These are phyloP conservation scores for Nymphaea thermarum DNA, from an alignment of 164 flowering plant species.

Conservation along the genomic window DNA sequence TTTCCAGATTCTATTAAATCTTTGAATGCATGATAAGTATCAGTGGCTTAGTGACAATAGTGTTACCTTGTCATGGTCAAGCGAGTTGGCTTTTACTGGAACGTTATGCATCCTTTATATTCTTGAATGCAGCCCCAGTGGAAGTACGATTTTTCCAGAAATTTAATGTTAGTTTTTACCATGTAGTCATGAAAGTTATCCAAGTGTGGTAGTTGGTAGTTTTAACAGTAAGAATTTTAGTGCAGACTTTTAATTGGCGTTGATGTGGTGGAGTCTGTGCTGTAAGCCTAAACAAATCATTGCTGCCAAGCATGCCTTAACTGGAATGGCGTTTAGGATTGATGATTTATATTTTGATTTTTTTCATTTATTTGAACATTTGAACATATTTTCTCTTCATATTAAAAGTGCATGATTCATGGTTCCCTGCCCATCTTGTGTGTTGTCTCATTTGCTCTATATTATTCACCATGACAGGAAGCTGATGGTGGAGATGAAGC, in stretches of 20 bases:
- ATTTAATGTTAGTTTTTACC: too few species aligned
- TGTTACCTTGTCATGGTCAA: too few species aligned
- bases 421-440: neutral
- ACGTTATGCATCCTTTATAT: too few species aligned
- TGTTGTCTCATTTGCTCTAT: neutral
- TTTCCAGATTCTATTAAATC: neutral
- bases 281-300: too few species aligned
- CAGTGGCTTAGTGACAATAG: neutral
- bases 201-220: neutral
- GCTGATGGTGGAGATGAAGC: constrained; percentile 11
- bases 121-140: too few species aligned
- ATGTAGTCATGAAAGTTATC: neutral
- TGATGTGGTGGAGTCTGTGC: too few species aligned
- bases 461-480: constrained; percentile 10
- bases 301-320: too few species aligned
- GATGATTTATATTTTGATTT: neutral
- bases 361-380: neutral
- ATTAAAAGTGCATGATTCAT: too few species aligned
- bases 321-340: neutral
- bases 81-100: too few species aligned
- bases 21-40: neutral
- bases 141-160: too few species aligned
- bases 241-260: too few species aligned
- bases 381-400: neutral
- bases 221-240: neutral